Conservation (phyloP, 139 green algal genomes). For the Dunaliella primolecta region DNA sequence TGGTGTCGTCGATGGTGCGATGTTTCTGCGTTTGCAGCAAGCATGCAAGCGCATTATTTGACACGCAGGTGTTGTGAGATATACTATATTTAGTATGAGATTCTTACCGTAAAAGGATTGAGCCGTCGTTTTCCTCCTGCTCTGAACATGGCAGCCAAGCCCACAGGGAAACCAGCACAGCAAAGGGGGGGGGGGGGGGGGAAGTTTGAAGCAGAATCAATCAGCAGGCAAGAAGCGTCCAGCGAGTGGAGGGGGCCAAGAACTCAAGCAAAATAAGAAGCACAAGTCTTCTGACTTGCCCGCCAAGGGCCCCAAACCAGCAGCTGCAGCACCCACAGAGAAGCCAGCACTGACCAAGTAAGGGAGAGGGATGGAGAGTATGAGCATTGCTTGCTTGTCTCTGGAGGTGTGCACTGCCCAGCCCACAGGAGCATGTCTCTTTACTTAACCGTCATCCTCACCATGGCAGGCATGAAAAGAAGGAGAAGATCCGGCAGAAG, state of each 20-base stretch:
- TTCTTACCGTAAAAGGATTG: no score
- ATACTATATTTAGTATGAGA: no score
- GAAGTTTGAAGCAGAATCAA: no score
- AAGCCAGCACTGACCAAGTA: not conserved
- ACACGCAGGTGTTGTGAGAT: no score
- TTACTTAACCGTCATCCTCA: not conserved
- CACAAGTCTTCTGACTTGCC: not conserved
- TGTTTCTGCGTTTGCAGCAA: no score
- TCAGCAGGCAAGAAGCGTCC: no score
- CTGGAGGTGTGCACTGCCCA: not conserved
- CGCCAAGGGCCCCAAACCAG: not conserved
- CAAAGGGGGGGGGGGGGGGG: not conserved
- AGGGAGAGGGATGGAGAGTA: no score
- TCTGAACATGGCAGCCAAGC: not conserved
- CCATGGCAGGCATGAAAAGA: conserved; percentile 42
- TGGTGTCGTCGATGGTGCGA: no score
- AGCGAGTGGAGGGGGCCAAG: not conserved
- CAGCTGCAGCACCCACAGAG: not conserved
- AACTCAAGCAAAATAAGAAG: not conserved
- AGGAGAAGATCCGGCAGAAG: conserved; percentile 26
- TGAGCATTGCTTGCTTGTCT: not conserved
- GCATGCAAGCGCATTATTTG: no score
- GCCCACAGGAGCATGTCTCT: not conserved
- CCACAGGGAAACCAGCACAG: not conserved
- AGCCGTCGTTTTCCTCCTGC: no score